These are phyloP conservation scores for Clitopilus passeckerianus DNA, from an alignment of 768 basidiomycete species.

Conservation along the genomic window DNA sequence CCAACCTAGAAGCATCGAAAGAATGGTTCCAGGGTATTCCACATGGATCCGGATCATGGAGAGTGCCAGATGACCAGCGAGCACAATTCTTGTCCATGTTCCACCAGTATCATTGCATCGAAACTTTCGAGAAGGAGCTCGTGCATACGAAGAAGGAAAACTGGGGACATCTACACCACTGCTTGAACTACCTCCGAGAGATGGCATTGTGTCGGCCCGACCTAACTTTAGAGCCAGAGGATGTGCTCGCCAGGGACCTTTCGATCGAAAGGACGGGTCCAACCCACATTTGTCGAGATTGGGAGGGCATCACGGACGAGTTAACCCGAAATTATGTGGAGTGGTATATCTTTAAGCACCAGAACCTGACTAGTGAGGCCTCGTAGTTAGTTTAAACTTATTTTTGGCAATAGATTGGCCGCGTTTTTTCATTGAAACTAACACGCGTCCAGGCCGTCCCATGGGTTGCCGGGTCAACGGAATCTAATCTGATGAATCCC, in stretches of 20 bases:
- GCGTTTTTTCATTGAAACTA: too few species aligned
- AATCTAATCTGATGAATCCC: too few species aligned
- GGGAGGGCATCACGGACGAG: conserved; percentile 13
- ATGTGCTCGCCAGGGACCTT: conserved; percentile 30
- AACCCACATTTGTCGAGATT: conserved; percentile 37
- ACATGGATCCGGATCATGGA: background rate
- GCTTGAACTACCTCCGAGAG: conserved; percentile 44
- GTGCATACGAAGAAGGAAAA: background rate
- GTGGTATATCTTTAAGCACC: background rate
- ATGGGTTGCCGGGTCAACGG: too few species aligned
- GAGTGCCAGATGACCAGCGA: background rate
- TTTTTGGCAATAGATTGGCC: background rate
- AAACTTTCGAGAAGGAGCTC: background rate
- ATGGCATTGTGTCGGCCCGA: conserved; percentile 41
- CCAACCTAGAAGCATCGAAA: background rate
- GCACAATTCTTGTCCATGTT: background rate
- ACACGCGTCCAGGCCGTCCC: too few species aligned
- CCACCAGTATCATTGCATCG: background rate
- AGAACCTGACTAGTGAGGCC: background rate
- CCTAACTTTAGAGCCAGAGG: conserved; percentile 41
- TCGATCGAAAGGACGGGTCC: conserved; percentile 27
- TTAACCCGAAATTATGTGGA: background rate
- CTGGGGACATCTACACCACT: conserved; percentile 31
- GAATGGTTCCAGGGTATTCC: conserved; percentile 1
- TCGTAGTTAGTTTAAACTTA: background rate